Base-by-base conservation (phyloP, 2,329 filamentous ascomycete genomes). In the Hypoxylon sp. region DNA sequence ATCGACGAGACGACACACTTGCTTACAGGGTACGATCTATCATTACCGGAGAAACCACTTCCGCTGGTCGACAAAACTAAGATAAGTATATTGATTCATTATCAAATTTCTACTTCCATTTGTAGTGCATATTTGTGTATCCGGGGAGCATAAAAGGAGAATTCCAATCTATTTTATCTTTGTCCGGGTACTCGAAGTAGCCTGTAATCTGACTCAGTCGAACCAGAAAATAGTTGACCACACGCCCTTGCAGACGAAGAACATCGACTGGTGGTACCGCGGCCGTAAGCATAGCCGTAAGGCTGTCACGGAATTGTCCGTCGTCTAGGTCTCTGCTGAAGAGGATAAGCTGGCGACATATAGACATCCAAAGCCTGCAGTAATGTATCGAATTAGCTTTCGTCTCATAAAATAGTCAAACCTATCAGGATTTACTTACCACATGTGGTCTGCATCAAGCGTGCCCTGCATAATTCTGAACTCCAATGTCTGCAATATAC, bases 131-230 rank as follows among this genome's bases (percentile, higher is more conserved):
- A 0, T 66, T 64, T 2, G 52, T 56, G 6, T 55, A 22, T 5
- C 70, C 69, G 2, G 1, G 57, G 2, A 15, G 17, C 68, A 71
- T 73, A 51, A 73, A 73, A 4, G 68, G 70, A 0, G 65, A 8
- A 1, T 2, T 8, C 70, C 70, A 72, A 49, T 66, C 26, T 0
- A 71, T 56, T 7, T 1, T 22, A n/a, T 68, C 74, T 73, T 39
- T 85, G 82, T 70, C 82, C 81, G 58, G 73, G 75, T 66, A 82
- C 79, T 22, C 78, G 79, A 59, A 73, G 48, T 66, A 67, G 1
- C 26, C 57, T 1, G 26, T 46, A 19, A 22, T 20, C 1, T 11
- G 17, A 46, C 22, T 20, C 34, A 39, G 2, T 20, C 30, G 34
- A 1, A 2, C 43, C 3, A n/a, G 4, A 2, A 71, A 70, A 62